Evolutionary conservation across 345 rosid species (phyloP).

Genomic region (Raphanus sativus): DNA sequence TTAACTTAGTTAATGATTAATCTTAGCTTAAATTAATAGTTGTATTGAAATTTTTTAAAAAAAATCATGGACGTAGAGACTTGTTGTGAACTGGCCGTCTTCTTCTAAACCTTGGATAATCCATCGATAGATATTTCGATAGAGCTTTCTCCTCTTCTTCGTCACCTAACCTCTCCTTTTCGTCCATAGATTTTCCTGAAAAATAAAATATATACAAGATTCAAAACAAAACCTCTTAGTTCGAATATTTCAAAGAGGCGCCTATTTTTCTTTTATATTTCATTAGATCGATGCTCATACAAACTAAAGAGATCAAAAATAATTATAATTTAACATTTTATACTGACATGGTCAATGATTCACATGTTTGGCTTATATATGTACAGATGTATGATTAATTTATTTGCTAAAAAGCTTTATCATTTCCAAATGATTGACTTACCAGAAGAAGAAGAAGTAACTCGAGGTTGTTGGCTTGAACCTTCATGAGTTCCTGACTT

Average conservation of each 20-base stretch:
- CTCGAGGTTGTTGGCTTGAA: background rate
- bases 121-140: constrained; percentile 62
- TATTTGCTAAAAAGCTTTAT: background rate
- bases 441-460: background rate
- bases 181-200: constrained; percentile 34
- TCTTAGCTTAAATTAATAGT: constrained; percentile 6
- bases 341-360: background rate
- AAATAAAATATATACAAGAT: background rate
- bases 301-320: background rate
- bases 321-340: background rate
- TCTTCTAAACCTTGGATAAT: constrained; percentile 62
- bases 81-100: constrained; percentile 82
- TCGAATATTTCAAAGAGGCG: background rate
- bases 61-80: constrained; percentile 54
- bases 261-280: background rate
- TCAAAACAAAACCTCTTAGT: background rate
- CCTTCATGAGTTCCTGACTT: background rate
- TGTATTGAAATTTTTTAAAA: background rate
- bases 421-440: background rate
- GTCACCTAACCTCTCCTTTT: constrained; percentile 33
- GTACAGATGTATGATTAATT: background rate
- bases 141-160: constrained; percentile 43
- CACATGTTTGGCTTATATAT: background rate
- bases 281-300: constrained; percentile 1
- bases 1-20: constrained; percentile 5